phyloP scores from a whole-genome alignment of 176 grass and related monocot species.

The Aegilops tauschii region DNA sequence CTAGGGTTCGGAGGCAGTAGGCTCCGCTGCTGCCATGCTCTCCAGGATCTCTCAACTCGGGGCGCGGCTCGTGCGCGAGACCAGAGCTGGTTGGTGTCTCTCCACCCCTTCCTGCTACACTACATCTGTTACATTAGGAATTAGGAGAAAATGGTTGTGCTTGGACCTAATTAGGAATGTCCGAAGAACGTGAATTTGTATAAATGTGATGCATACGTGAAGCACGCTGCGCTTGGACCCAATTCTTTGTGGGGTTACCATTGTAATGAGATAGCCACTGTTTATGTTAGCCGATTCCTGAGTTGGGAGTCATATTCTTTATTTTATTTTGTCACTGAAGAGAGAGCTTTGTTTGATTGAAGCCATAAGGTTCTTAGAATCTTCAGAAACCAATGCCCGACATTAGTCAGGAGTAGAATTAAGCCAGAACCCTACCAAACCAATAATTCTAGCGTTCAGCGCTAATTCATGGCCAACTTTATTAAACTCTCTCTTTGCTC shows the following conservation, averaged over 20 bases:
- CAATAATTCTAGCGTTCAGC: not conserved
- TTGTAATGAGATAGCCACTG: not conserved
- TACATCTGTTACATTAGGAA: not conserved
- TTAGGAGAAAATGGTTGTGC: not conserved
- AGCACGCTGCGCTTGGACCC: not conserved
- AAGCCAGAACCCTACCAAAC: not conserved
- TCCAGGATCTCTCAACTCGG: conserved; percentile 50
- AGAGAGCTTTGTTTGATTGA: too few species aligned
- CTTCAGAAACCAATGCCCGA: not conserved
- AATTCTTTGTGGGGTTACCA: not conserved
- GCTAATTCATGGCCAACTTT: not conserved
- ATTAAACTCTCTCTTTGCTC: not conserved
- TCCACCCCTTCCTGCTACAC: not conserved
- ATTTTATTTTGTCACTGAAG: too few species aligned
- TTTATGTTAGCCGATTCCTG: not conserved
- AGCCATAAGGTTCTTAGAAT: too few species aligned
- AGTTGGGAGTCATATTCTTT: not conserved
- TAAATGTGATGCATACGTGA: not conserved
- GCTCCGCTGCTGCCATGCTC: conserved; percentile 24
- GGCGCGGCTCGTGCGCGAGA: conserved; percentile 30
- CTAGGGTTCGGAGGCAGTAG: conserved; percentile 39
- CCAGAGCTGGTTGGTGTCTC: conserved; percentile 26
- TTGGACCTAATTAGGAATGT: not conserved
- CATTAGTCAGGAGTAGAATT: not conserved
- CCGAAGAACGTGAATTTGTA: not conserved